phyloP scores from a whole-genome alignment of 2,329 filamentous ascomycete genomes.

The Colletotrichum sp. region DNA sequence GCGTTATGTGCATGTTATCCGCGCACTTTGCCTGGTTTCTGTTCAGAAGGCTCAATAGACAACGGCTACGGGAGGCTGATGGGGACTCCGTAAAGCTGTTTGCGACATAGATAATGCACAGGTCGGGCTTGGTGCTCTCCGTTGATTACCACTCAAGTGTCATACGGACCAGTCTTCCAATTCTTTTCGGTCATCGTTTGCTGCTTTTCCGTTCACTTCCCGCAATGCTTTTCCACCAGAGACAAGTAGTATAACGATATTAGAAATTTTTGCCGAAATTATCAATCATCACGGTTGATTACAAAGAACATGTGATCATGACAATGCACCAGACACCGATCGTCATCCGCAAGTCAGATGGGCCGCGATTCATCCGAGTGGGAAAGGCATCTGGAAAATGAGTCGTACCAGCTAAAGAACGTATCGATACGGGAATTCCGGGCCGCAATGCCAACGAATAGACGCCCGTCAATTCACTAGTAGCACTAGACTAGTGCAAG shows the following conservation, averaged over 20 bases:
- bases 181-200: not conserved
- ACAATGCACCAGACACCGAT: not conserved
- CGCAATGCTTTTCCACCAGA: not conserved
- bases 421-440: not conserved
- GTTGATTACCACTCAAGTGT: accelerated
- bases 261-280: not conserved
- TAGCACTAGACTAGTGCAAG: not conserved
- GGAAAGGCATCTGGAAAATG: not conserved
- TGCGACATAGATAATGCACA: not conserved
- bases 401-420: not conserved
- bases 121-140: not conserved
- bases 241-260: not conserved
- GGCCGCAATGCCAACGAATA: not conserved
- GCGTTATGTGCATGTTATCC: not conserved
- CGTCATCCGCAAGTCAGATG: not conserved
- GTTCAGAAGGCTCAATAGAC: not conserved
- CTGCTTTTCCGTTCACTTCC: not conserved
- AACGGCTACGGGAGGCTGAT: not conserved
- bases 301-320: not conserved
- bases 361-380: not conserved
- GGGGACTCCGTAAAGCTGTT: not conserved
- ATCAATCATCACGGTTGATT: not conserved
- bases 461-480: not conserved
- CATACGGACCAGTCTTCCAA: not conserved
- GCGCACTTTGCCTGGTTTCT: not conserved